phyloP scores from a whole-genome alignment of 176 grass and related monocot species.

The Carex parvula region DNA sequence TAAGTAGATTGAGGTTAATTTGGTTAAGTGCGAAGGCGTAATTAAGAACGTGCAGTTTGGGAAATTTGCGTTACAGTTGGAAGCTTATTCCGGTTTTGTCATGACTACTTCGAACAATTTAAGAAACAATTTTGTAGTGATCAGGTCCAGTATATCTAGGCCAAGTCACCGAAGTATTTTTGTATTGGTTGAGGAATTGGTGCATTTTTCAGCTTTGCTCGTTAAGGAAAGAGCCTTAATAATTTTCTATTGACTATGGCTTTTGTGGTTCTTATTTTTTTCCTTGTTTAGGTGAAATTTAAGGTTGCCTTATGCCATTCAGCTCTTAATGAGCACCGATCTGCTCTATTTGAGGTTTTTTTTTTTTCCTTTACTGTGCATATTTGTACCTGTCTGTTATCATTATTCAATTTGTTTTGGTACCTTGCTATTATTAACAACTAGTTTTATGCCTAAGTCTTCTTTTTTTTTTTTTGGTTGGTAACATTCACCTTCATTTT shows the following conservation, averaged over 20 bases:
- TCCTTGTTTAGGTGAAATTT: constrained; percentile 76
- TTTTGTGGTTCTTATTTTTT: constrained; percentile 25
- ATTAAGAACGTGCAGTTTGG: not conserved
- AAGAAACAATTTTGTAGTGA: not conserved
- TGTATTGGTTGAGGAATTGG: not conserved
- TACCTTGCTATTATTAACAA: not conserved
- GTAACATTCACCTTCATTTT: constrained; percentile 13
- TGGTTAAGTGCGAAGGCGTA: not conserved
- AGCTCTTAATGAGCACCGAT: constrained; percentile 67
- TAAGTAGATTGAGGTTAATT: not conserved
- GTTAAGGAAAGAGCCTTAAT: not conserved
- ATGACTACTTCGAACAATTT: not conserved
- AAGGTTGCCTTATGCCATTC: constrained; percentile 89
- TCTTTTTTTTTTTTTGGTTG: not conserved
- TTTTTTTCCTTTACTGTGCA: constrained; percentile 7
- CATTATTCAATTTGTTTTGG: not conserved
- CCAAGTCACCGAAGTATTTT: not conserved
- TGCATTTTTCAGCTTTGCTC: not conserved
- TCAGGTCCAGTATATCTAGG: not conserved
- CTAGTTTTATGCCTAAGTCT: not conserved
- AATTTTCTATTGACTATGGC: not conserved
- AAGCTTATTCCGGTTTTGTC: not conserved
- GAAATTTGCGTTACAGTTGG: not conserved
- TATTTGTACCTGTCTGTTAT: not conserved
- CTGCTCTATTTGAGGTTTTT: constrained; percentile 82